Percentiles rank a stretch among this genome's conserved stretches.
These are phyloP conservation scores for Mucor lusitanicus DNA, from an alignment of 371 early-diverging fungal species.

Conservation along the genomic window DNA sequence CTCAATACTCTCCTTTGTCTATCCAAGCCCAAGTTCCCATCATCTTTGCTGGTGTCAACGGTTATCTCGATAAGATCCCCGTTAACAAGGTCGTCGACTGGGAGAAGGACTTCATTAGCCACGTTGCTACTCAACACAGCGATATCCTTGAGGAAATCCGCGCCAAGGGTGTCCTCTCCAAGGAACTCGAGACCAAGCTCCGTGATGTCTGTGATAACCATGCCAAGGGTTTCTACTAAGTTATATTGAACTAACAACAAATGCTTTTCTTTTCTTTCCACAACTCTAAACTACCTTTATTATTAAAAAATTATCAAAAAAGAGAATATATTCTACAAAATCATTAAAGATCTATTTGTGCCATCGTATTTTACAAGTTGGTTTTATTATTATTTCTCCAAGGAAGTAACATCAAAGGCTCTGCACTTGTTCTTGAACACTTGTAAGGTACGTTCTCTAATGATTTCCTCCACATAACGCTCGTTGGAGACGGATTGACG, in stretches of 20 bases:
- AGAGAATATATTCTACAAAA: background rate
- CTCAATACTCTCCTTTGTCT: conserved; percentile 91
- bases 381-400: conserved; percentile 25
- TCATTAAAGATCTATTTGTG: background rate
- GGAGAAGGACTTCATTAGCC: conserved; percentile 88
- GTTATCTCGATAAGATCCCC: conserved; percentile 95
- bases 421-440: conserved; percentile 72
- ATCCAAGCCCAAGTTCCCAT: conserved; percentile 94
- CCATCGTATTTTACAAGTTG: background rate
- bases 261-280: background rate
- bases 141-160: conserved; percentile 89
- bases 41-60: conserved; percentile 95
- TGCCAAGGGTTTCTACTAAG: conserved; percentile 81
- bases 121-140: conserved; percentile 84
- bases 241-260: background rate
- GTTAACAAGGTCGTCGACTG: conserved; percentile 88
- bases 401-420: conserved; percentile 63
- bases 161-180: conserved; percentile 71
- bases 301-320: background rate
- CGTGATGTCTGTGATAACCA: conserved; percentile 84
- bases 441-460: conserved; percentile 68
- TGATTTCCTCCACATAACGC: conserved; percentile 71
- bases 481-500: conserved; percentile 75
- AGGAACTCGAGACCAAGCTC: conserved; percentile 82
- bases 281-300: background rate